These are phyloP conservation scores for Glycine latifolia DNA, from an alignment of 306 rosid species.

Conservation along the genomic window DNA sequence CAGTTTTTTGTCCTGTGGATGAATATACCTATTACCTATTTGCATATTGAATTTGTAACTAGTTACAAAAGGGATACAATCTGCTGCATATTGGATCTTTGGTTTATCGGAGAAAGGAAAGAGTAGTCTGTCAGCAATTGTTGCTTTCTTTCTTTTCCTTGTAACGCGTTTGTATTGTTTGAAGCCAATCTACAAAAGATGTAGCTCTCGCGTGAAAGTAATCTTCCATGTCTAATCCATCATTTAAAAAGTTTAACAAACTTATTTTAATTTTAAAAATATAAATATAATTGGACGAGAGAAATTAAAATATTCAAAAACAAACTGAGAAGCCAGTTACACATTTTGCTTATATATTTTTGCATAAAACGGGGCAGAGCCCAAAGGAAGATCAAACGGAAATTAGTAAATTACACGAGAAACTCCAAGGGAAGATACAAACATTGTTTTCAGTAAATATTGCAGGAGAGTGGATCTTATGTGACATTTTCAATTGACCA, in stretches of 20 bases:
- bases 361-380: too few relatives aligned
- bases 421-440: too few relatives aligned
- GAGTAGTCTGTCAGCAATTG: background rate
- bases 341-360: too few relatives aligned
- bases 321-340: background rate
- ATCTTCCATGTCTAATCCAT: background rate
- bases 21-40: background rate
- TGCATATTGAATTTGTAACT: conserved; percentile 37
- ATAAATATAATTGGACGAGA: too few relatives aligned
- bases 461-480: background rate
- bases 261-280: background rate
- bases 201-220: background rate
- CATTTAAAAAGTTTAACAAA: background rate
- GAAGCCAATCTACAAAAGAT: conserved; percentile 15
- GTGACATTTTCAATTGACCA: background rate
- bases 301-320: background rate
- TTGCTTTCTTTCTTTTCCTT: conserved; percentile 1
- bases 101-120: background rate
- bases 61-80: conserved; percentile 10
- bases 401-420: too few relatives aligned
- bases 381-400: too few relatives aligned
- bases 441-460: background rate
- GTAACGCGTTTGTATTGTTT: background rate
- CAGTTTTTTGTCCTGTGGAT: conserved; percentile 2
- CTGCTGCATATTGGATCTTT: background rate